Conservation (phyloP, 192 early-diverging fungal species). For the Mycoemilia scoparia region DNA sequence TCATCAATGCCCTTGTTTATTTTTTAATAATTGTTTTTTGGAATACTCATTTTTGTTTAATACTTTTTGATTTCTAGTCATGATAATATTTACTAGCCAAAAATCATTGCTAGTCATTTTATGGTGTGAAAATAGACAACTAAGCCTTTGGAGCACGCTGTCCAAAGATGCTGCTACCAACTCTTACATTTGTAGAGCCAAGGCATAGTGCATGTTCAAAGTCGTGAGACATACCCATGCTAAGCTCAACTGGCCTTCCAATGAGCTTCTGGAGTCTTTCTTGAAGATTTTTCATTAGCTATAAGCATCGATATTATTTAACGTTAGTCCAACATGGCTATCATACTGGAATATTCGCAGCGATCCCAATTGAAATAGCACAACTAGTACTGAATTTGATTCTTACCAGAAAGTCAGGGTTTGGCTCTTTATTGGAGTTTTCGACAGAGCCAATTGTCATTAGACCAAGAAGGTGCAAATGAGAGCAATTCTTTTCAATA, state of each 20-base stretch:
- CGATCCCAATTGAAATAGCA: too few species aligned
- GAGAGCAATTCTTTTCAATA: conserved; percentile 42
- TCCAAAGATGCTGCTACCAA: conserved; percentile 88
- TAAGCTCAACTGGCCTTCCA: conserved; percentile 45
- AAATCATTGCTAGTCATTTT: too few species aligned
- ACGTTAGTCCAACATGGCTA: too few species aligned
- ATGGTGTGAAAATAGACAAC: neutral
- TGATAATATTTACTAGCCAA: too few species aligned
- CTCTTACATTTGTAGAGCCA: conserved; percentile 84
- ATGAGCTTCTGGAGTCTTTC: conserved; percentile 6
- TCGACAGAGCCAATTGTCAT: conserved; percentile 92
- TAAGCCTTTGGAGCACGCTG: conserved; percentile 15
- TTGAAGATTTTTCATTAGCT: conserved; percentile 9
- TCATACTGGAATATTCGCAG: too few species aligned
- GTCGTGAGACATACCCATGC: conserved; percentile 98
- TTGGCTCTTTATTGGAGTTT: conserved; percentile 17
- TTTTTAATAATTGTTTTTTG: too few species aligned
- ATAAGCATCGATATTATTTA: conserved; percentile 1
- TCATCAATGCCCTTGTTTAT: too few species aligned
- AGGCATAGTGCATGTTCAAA: conserved; percentile 65
- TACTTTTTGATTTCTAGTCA: too few species aligned
- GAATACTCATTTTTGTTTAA: too few species aligned
- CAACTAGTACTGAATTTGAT: too few species aligned
- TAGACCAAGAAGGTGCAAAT: conserved; percentile 57
- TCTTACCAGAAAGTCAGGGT: conserved; percentile 31